Evolutionary conservation across 2,329 filamentous ascomycete species (phyloP).

Genomic region (Hawksworthiomyces lignivorus): DNA sequence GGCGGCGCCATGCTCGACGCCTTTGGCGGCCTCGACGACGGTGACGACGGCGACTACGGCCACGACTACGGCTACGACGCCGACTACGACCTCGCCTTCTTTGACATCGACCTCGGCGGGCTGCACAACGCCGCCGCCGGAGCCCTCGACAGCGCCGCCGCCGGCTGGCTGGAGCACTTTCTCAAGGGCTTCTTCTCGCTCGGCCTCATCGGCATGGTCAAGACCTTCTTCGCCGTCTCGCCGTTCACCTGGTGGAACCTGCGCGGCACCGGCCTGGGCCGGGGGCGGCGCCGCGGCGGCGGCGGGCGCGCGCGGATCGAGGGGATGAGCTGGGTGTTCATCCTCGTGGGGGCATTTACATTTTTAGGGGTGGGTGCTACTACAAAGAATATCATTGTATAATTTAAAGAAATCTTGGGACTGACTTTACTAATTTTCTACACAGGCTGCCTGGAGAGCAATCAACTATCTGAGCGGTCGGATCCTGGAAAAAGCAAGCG

Average conservation of each 20-base stretch:
- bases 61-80: slow-evolving; percentile 22
- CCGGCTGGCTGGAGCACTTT: slow-evolving; percentile 74
- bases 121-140: slow-evolving; percentile 30
- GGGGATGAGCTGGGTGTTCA: slow-evolving; percentile 69
- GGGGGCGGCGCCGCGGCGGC: slow-evolving; percentile 41
- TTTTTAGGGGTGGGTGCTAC: slow-evolving; percentile 61
- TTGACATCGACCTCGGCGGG: too few relatives aligned
- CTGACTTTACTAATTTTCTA: slow-evolving; percentile 16
- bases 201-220: slow-evolving; percentile 77
- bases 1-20: slow-evolving; percentile 51
- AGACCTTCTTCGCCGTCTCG: slow-evolving; percentile 66
- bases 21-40: slow-evolving; percentile 34
- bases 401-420: too few relatives aligned
- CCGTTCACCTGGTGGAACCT: slow-evolving; percentile 74
- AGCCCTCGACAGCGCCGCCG: slow-evolving; percentile 22
- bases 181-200: slow-evolving; percentile 84
- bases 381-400: too few relatives aligned
- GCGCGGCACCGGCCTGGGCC: slow-evolving; percentile 50
- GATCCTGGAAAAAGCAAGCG: slow-evolving; percentile 68
- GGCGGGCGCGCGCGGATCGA: slow-evolving; percentile 72
- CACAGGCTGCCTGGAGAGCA: slow-evolving; percentile 69
- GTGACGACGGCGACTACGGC: slow-evolving; percentile 26
- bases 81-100: slow-evolving; percentile 21
- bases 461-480: slow-evolving; percentile 66
- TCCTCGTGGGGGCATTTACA: slow-evolving; percentile 71